Evolutionary conservation across 2,329 filamentous ascomycete genomes (phyloP).

Genomic region (Cordyceps sp.): DNA sequence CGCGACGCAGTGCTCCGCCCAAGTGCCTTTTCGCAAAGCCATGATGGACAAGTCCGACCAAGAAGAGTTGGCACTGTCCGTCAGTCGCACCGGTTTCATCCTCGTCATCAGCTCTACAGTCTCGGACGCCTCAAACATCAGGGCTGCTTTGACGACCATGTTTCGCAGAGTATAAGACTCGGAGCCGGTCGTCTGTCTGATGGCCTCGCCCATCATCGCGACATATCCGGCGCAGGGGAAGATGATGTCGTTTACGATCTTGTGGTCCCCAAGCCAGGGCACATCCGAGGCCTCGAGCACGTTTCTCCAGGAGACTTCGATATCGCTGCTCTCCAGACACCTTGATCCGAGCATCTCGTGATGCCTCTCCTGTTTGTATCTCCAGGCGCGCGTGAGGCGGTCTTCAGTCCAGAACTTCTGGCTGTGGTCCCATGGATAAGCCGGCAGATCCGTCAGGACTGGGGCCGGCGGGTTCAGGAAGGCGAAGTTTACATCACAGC

Average conservation of each 20-base stretch:
- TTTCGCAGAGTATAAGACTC: constrained; percentile 2
- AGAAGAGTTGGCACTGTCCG: constrained; percentile 2
- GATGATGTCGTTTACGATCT: neutral
- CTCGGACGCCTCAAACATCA: constrained; percentile 3
- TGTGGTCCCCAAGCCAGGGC: neutral
- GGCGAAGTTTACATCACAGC: too few species aligned
- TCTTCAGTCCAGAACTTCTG: too few species aligned
- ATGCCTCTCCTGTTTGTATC: neutral
- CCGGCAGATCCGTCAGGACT: too few species aligned
- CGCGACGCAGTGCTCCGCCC: constrained; percentile 4
- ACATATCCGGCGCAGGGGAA: neutral
- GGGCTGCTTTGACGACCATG: constrained; percentile 3
- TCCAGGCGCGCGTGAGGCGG: neutral
- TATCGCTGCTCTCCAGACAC: neutral
- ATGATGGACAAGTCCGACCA: constrained; percentile 5
- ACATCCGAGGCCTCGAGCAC: neutral
- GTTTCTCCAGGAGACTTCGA: neutral
- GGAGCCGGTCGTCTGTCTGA: neutral
- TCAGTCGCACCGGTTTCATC: constrained; percentile 2
- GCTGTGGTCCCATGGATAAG: too few species aligned
- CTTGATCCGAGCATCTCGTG: neutral
- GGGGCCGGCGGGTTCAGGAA: too few species aligned
- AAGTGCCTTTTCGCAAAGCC: constrained; percentile 3
- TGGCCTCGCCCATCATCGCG: neutral
- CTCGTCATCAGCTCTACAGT: constrained; percentile 5